A percentile compares a stretch with the other conserved stretches of the same genome.
These are phyloP conservation scores for Spinellus fusiger DNA, from an alignment of 192 early-diverging fungal species.

Conservation along the genomic window DNA sequence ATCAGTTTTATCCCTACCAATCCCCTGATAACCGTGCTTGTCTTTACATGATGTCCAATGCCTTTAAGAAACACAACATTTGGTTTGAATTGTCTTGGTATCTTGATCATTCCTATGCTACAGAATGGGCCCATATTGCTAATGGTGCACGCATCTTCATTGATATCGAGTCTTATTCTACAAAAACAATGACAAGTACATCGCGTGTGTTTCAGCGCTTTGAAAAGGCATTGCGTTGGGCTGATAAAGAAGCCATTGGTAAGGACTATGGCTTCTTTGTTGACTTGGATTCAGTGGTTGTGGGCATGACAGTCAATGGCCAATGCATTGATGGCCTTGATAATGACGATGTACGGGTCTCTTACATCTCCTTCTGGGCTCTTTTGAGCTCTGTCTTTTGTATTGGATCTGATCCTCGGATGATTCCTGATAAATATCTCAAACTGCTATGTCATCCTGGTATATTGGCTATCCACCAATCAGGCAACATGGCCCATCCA, in stretches of 20 bases:
- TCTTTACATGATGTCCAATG: slow-evolving; percentile 6
- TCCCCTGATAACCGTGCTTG: slow-evolving; percentile 24
- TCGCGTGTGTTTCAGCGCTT: slow-evolving; percentile 25
- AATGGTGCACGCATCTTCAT: slow-evolving; percentile 27
- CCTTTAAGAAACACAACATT: slow-evolving; percentile 18
- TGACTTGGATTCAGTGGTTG: slow-evolving; percentile 25
- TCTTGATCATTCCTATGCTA: slow-evolving; percentile 15
- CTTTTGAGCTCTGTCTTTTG: slow-evolving; percentile 28
- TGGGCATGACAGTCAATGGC: slow-evolving; percentile 23
- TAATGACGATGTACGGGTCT: slow-evolving; percentile 22
- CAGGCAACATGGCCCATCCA: slow-evolving; percentile 23
- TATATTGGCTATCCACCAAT: slow-evolving; percentile 25
- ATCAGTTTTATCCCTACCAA: slow-evolving; percentile 14
- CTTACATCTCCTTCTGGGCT: slow-evolving; percentile 31
- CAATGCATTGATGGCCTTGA: slow-evolving; percentile 26
- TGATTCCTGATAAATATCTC: slow-evolving; percentile 22
- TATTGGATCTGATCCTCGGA: slow-evolving; percentile 25
- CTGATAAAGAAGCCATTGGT: slow-evolving; percentile 11
- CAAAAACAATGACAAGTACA: slow-evolving; percentile 21
- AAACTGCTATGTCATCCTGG: slow-evolving; percentile 19
- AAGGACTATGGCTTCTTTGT: slow-evolving; percentile 18
- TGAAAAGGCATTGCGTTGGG: slow-evolving; percentile 14
- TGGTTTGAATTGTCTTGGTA: slow-evolving; percentile 35
- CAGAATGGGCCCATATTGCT: slow-evolving; percentile 17
- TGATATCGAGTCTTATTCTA: slow-evolving; percentile 32